Percentiles rank a stretch among this genome's conserved stretches.
Conservation (phyloP, 2,329 filamentous ascomycete genomes). For the Fusarium sublunatum region DNA sequence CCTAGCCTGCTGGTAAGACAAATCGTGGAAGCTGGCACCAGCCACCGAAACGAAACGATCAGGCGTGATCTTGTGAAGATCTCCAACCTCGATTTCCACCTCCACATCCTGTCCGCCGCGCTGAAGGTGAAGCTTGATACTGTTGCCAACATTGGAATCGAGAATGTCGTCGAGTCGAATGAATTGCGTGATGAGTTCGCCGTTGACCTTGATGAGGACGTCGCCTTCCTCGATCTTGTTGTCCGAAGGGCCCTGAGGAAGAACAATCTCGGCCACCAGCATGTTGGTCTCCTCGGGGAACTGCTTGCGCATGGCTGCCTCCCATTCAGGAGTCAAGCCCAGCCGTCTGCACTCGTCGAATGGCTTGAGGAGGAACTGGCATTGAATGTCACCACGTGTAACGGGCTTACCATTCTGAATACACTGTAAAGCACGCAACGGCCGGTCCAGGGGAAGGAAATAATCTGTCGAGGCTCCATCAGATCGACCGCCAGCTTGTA, state of each 20-base stretch:
- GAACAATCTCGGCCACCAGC: slow-evolving; percentile 94
- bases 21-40: slow-evolving; percentile 92
- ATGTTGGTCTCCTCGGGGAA: slow-evolving; percentile 96
- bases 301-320: slow-evolving; percentile 81
- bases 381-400: slow-evolving; percentile 95
- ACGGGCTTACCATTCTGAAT: slow-evolving; percentile 81
- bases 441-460: slow-evolving; percentile 92
- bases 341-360: slow-evolving; percentile 96
- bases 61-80: slow-evolving; percentile 93
- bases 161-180: slow-evolving; percentile 90
- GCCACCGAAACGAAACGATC: slow-evolving; percentile 95
- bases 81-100: slow-evolving; percentile 84
- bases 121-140: slow-evolving; percentile 85
- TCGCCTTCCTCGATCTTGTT: slow-evolving; percentile 93
- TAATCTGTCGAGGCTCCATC: slow-evolving; percentile 98
- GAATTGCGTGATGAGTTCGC: slow-evolving; percentile 91
- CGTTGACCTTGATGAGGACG: slow-evolving; percentile 92
- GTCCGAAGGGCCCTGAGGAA: slow-evolving; percentile 90
- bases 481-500: slow-evolving; percentile 92
- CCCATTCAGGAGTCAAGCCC: slow-evolving; percentile 85
- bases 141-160: slow-evolving; percentile 84
- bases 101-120: slow-evolving; percentile 89
- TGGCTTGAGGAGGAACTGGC: slow-evolving; percentile 95
- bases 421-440: slow-evolving; percentile 85
- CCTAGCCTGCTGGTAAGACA: slow-evolving; percentile 98